A percentile compares a stretch with the other conserved stretches of the same genome.
These are phyloP conservation scores for Prunus yedoensis DNA, from an alignment of 331 rosid genomes.

Conservation along the genomic window DNA sequence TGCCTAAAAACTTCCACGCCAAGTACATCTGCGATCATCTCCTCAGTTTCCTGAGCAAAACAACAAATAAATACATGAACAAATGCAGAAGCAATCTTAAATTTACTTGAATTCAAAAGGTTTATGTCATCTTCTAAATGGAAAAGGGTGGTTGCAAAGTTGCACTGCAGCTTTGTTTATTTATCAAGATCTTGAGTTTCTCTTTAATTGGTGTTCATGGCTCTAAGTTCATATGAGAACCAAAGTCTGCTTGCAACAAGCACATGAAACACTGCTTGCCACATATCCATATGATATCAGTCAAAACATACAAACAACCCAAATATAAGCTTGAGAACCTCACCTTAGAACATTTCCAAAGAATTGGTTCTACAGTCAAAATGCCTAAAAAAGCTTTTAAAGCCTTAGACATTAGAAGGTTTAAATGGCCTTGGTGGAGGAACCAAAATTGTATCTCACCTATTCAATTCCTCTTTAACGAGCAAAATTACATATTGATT, in stretches of 20 bases:
- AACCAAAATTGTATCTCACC: not conserved
- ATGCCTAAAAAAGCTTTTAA: not conserved
- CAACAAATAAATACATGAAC: not conserved
- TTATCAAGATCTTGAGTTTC: no score
- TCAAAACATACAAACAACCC: not conserved
- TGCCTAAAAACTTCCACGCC: slow-evolving; percentile 98
- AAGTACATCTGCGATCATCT: slow-evolving; percentile 88
- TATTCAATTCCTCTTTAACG: not conserved
- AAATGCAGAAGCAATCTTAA: not conserved
- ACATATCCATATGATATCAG: not conserved
- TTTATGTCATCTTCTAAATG: not conserved
- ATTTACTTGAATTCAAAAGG: not conserved
- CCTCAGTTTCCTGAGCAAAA: slow-evolving; percentile 80
- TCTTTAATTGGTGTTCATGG: not conserved
- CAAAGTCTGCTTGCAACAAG: not conserved
- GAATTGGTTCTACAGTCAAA: not conserved
- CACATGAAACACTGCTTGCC: not conserved
- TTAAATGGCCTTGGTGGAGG: not conserved
- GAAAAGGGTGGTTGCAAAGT: not conserved
- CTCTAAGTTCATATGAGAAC: not conserved
- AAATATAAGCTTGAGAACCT: not conserved
- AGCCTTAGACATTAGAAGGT: not conserved
- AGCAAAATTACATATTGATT: not conserved
- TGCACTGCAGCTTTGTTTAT: not conserved
- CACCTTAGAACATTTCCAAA: not conserved